Evolutionary conservation across 371 early-diverging fungal species (phyloP), one percentile per base, ranked within the genome.

Genomic region (Apophysomyces variabilis): DNA sequence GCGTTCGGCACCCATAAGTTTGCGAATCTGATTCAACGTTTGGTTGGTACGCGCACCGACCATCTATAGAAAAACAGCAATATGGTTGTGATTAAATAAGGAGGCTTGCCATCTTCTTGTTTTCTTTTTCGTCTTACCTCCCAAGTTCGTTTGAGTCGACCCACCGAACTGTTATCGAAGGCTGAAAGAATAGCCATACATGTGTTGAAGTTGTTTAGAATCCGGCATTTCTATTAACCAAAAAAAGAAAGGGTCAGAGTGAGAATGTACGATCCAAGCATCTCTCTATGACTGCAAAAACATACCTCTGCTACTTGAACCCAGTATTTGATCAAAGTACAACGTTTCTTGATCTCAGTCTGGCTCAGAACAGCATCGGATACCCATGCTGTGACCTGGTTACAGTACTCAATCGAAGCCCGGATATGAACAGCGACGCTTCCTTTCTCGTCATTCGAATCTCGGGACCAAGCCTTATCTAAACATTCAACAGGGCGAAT

Each of bases 101-200:
- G 0, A 26, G 32, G 32, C 32, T 26, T 26, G 32, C 3, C 3
- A 26, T 26, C 32, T 21, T 18, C 7, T 58, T 11, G 1, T 58
- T 12, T 13, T 12, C 13, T 58, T 36, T 73, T 84, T 74, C 77
- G 72, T 62, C 56, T 56, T 38, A 78, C 70, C 37, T 90, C 72
- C 72, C 72, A 72, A 11, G 72, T 96, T 37, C 94, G 85, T 46
- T 92, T 92, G 47, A 97, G 80, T 16, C 99, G 90, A 70, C 92
- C 91, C 21, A 98, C 87, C 0, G 96, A 92, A 7, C 95, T 92
- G 6, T 93, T 91, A 47, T 93, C 89, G 64, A 97, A 89, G 0
- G 94, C 96, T 9, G 96, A 95, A 8, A 96, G 77, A 38, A 97
- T 91, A 8, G 95, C 88, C 87, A 93, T 94, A 47, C 97, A 87